These are phyloP conservation scores for Botryosphaeria dothidea DNA, from an alignment of 2,329 filamentous ascomycete species.

Conservation along the genomic window DNA sequence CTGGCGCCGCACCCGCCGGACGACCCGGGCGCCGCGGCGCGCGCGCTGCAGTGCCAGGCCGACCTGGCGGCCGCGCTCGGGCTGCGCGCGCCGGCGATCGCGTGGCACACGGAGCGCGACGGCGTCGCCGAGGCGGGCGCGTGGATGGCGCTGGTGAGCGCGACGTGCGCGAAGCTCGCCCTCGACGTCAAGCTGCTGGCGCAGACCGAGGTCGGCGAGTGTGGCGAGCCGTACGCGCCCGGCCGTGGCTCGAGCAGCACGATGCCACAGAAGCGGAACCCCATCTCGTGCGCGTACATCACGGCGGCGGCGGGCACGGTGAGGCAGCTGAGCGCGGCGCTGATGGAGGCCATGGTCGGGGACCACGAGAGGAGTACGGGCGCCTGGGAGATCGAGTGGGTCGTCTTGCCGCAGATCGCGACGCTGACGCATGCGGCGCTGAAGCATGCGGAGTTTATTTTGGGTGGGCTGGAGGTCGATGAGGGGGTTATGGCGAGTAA, in stretches of 20 bases:
- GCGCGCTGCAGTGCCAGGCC: conserved; percentile 26
- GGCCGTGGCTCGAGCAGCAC: conserved; percentile 57
- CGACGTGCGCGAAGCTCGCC: conserved; percentile 31
- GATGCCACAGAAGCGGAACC: conserved; percentile 53
- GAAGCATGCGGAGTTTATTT: conserved; percentile 27
- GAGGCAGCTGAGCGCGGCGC: conserved; percentile 26
- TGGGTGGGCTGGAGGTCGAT: conserved; percentile 30
- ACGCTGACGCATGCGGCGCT: conserved; percentile 28
- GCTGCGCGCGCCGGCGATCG: conserved; percentile 28
- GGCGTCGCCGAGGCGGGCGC: conserved; percentile 29
- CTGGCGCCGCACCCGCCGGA: conserved; percentile 25
- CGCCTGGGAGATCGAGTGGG: conserved; percentile 36
- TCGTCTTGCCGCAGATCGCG: conserved; percentile 32
- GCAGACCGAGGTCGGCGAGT: conserved; percentile 33
- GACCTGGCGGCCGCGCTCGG: conserved; percentile 26
- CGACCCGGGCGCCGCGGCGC: conserved; percentile 21
- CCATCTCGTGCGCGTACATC: conserved; percentile 31
- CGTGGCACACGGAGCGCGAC: conserved; percentile 36
- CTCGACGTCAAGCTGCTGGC: conserved; percentile 33
- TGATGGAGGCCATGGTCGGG: conserved; percentile 31
- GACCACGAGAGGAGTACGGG: conserved; percentile 34
- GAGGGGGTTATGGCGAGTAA: conserved; percentile 26
- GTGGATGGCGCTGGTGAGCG: conserved; percentile 29
- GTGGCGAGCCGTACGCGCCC: conserved; percentile 47
- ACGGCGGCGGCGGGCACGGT: conserved; percentile 29